A percentile compares a stretch with the other conserved stretches of the same genome.
phyloP scores from a whole-genome alignment of 805 yeast genomes.

The Zygosaccharomyces rouxii region DNA sequence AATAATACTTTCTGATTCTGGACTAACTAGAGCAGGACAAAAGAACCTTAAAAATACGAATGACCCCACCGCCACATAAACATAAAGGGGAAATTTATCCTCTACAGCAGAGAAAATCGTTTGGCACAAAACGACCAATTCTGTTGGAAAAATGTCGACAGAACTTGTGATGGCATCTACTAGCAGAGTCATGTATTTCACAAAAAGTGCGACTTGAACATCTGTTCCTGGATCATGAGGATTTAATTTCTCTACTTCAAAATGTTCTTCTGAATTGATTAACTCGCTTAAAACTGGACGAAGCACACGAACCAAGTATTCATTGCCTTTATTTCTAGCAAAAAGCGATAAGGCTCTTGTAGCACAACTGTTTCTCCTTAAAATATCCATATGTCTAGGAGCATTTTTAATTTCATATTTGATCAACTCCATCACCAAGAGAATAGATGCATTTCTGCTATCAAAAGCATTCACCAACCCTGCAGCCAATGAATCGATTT shows the following conservation, averaged over 20 bases:
- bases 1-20: slow-evolving; percentile 50
- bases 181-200: slow-evolving; percentile 50
- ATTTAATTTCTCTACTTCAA: slow-evolving; percentile 59
- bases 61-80: slow-evolving; percentile 74
- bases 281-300: slow-evolving; percentile 55
- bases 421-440: slow-evolving; percentile 51
- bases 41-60: slow-evolving; percentile 75
- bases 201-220: slow-evolving; percentile 44
- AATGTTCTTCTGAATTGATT: slow-evolving; percentile 44
- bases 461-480: slow-evolving; percentile 56
- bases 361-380: slow-evolving; percentile 78
- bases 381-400: slow-evolving; percentile 61
- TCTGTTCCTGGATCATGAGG: slow-evolving; percentile 39
- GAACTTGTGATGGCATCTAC: slow-evolving; percentile 59
- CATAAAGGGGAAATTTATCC: slow-evolving; percentile 61
- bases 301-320: slow-evolving; percentile 50
- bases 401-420: slow-evolving; percentile 59
- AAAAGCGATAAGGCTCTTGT: slow-evolving; percentile 70
- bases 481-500: slow-evolving; percentile 66
- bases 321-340: slow-evolving; percentile 62
- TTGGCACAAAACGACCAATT: slow-evolving; percentile 66
- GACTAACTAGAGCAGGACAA: slow-evolving; percentile 88
- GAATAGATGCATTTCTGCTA: slow-evolving; percentile 39
- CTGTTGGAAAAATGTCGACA: slow-evolving; percentile 56
- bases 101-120: slow-evolving; percentile 55